Conservation (phyloP, 140 eudicot genomes). For the Ambrosia hybrid region DNA sequence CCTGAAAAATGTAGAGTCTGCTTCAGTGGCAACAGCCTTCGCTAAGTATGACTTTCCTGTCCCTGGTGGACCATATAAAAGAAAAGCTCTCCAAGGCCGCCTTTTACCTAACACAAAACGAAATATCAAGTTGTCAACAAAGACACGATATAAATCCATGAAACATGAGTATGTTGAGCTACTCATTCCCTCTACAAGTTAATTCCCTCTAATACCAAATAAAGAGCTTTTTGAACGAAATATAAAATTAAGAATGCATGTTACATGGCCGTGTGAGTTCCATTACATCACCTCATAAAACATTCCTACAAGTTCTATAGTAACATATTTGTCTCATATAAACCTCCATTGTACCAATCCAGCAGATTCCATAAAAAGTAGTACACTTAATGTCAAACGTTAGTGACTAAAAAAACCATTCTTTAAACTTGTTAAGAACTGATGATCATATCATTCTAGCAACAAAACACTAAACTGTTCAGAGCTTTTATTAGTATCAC, state of each 20-base stretch:
- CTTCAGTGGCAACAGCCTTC: conserved; percentile 99
- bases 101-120: conserved; percentile 65
- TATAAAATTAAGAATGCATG: not conserved
- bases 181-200: not conserved
- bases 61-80: conserved; percentile 97
- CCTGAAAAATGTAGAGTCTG: conserved; percentile 98
- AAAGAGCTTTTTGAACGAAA: not conserved
- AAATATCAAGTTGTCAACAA: not conserved
- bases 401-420: not conserved
- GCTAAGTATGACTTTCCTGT: conserved; percentile 98
- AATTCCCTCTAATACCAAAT: not conserved
- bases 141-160: not conserved
- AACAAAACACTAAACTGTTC: too few species aligned
- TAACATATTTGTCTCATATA: not conserved
- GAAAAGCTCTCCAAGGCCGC: conserved; percentile 99
- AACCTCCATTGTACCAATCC: not conserved
- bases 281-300: conserved; percentile 1
- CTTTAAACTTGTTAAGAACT: not conserved
- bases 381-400: not conserved
- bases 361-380: not conserved
- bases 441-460: not conserved
- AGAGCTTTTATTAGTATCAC: not conserved
- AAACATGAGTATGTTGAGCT: conserved; percentile 1
- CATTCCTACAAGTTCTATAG: not conserved
- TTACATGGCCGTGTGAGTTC: not conserved